Conservation (phyloP, 176 grass and related monocot species). For the Melocanna baccifera region DNA sequence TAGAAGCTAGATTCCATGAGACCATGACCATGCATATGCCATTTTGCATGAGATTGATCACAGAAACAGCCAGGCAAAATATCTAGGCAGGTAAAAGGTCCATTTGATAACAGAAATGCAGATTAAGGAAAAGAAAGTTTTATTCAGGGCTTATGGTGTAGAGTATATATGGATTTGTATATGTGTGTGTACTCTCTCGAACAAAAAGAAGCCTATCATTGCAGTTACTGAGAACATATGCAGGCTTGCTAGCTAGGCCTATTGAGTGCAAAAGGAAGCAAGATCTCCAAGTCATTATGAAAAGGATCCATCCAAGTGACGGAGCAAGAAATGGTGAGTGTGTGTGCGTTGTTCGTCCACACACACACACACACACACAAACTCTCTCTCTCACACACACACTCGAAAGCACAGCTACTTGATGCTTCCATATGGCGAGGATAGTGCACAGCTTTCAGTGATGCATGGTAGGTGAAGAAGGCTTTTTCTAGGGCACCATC, state of each 20-base stretch:
- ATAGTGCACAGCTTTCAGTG: constrained; percentile 86
- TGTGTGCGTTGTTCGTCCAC: not conserved
- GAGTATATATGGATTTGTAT: not conserved
- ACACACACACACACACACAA: not conserved
- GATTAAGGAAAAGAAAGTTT: constrained; percentile 11
- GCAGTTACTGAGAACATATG: constrained; percentile 56
- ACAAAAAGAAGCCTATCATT: constrained; percentile 56
- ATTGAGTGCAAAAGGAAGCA: constrained; percentile 67
- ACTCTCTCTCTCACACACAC: constrained; percentile 15
- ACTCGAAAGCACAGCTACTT: constrained; percentile 46
- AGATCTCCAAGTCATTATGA: constrained; percentile 75
- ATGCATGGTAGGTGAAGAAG: constrained; percentile 77
- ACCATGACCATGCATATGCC: not conserved
- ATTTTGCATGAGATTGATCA: constrained; percentile 25
- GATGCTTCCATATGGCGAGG: constrained; percentile 41
- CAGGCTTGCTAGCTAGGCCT: constrained; percentile 62
- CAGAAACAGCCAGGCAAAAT: not conserved
- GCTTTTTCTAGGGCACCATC: constrained; percentile 49
- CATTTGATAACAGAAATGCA: constrained; percentile 4
- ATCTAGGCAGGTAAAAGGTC: not conserved
- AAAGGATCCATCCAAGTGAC: constrained; percentile 67
- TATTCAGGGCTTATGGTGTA: not conserved
- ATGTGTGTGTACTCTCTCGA: constrained; percentile 16
- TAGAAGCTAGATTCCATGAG: not conserved
- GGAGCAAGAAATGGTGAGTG: constrained; percentile 48